These are phyloP conservation scores for Quercus suber DNA, from an alignment of 306 rosid species.

Conservation along the genomic window DNA sequence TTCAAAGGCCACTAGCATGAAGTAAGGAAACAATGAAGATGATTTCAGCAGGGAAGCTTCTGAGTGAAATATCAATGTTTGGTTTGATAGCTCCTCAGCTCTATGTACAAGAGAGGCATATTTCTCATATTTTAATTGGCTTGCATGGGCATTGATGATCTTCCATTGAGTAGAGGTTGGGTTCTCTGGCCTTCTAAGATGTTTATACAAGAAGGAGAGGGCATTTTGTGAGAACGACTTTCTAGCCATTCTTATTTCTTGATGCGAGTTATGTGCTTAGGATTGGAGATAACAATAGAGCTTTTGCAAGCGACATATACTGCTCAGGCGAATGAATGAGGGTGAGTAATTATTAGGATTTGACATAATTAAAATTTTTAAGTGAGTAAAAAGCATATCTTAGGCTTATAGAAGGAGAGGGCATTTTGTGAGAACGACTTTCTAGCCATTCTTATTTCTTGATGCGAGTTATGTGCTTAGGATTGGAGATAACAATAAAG, in stretches of 20 bases:
- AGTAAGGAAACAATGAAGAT: constrained; percentile 57
- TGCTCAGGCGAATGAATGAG: too few species aligned
- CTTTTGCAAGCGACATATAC: too few species aligned
- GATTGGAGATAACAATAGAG: too few species aligned
- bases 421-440: not conserved
- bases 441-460: constrained; percentile 1
- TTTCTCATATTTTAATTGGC: constrained; percentile 7
- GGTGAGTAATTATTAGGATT: too few species aligned
- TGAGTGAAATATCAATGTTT: constrained; percentile 41
- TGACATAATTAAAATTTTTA: too few species aligned
- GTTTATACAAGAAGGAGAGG: constrained; percentile 4
- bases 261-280: too few species aligned
- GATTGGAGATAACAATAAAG: too few species aligned
- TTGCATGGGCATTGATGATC: constrained; percentile 4
- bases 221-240: not conserved
- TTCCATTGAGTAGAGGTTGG: not conserved
- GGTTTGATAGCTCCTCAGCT: constrained; percentile 16
- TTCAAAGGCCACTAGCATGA: constrained; percentile 77
- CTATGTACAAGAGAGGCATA: constrained; percentile 12
- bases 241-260: constrained; percentile 1
- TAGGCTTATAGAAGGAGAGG: not conserved
- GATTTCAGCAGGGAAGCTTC: constrained; percentile 51
- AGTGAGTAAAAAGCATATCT: too few species aligned
- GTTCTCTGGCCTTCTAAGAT: not conserved
- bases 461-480: too few species aligned